phyloP scores from a whole-genome alignment of 306 rosid species.

The Begonia peltatifolia region DNA sequence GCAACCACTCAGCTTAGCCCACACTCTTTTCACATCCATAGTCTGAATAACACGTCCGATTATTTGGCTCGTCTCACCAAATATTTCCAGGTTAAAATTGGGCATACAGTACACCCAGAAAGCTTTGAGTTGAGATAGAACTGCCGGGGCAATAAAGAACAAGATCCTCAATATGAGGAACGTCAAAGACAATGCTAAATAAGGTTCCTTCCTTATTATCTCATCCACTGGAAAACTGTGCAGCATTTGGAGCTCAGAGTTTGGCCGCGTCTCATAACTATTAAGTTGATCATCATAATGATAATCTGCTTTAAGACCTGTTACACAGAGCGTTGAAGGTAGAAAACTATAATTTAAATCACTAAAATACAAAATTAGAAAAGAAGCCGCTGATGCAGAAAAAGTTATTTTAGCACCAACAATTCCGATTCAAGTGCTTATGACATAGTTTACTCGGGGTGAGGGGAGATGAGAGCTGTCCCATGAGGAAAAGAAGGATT shows the following conservation, averaged over 20 bases:
- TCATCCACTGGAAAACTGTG: conserved; percentile 20
- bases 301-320: conserved; percentile 40
- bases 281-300: conserved; percentile 13
- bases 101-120: conserved; percentile 34
- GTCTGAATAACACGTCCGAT: conserved; percentile 36
- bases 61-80: conserved; percentile 59
- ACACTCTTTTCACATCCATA: conserved; percentile 46
- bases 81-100: conserved; percentile 50
- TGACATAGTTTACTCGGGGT: too few relatives aligned
- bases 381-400: too few relatives aligned
- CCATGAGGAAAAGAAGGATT: too few relatives aligned
- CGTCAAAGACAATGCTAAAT: conserved; percentile 28
- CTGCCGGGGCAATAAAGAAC: conserved; percentile 22
- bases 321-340: background rate
- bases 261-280: conserved; percentile 13
- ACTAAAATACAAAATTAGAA: too few relatives aligned
- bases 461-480: too few relatives aligned
- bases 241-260: conserved; percentile 16
- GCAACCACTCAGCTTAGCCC: conserved; percentile 52
- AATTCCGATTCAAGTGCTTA: too few relatives aligned
- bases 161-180: conserved; percentile 47
- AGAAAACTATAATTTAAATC: too few relatives aligned
- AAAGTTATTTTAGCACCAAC: too few relatives aligned
- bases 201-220: conserved; percentile 36
- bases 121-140: conserved; percentile 22